Evolutionary conservation across 192 early-diverging fungal genomes (phyloP), one percentile per base, ranked within the genome.

Genomic region (Neocallimastix lanati): DNA sequence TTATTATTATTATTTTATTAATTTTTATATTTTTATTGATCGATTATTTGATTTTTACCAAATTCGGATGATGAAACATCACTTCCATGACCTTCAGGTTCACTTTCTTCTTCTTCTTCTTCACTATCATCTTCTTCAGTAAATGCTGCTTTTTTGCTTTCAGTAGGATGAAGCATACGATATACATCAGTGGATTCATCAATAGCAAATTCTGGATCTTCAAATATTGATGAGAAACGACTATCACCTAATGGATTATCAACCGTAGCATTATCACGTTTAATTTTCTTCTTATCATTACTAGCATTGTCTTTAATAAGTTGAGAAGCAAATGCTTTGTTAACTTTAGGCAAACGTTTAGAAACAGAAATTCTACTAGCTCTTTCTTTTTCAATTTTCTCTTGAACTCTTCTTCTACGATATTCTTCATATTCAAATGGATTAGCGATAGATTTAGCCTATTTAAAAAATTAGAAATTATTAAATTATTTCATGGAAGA

Each of bases 391-490:
- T 92, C 93, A 76, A 97, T 82, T 81, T 92, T 92, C 80, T 95
- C 92, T 81, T 92, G 88, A 38, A 97, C 91, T 37, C 88, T 86
- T 25, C 86, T 87, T 85, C 93, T 87, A 28, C 91, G 88, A 88
- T 95, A 95, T 82, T 96, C 95, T 29, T 96, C 94, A 84, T 93
- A 99, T 21, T 94, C 94, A 84, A 98, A 98, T 77, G 97, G 97
- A 84, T 97, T 96, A 33, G 95, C 93, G 82, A 99, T 97, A 4
- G 93, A 88, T 86, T 93, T 94, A 58, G 96, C 96, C 83, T 84
- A 77, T 27, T 12, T 18, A 18, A 29, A 78, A 12, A 38, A 76
- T 15, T 79, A 25, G 28, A 6, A 18, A 21, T 29, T 81, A 3
- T n/a, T n/a, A n/a, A n/a, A n/a, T n/a, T n/a, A n/a, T n/a, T n/a